Evolutionary conservation across 179 eudicot genomes (phyloP).

Genomic region (Corrigiola litoralis): DNA sequence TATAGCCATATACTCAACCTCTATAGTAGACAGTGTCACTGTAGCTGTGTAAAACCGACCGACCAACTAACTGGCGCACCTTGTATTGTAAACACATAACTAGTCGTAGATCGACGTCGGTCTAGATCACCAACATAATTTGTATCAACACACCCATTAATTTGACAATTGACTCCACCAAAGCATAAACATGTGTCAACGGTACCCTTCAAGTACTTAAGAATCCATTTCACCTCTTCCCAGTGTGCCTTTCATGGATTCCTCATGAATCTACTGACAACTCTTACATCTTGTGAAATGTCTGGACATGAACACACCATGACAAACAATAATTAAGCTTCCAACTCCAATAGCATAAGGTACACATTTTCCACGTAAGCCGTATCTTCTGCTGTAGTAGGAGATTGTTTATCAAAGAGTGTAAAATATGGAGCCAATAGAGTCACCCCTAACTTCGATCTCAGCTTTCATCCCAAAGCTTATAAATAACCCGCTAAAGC

Average conservation of each 20-base stretch:
- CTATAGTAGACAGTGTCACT: too few relatives aligned
- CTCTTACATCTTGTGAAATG: background rate
- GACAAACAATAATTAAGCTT: background rate
- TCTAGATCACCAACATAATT: background rate
- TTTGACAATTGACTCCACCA: background rate
- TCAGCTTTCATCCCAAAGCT: too few relatives aligned
- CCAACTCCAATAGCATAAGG: background rate
- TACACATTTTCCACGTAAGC: too few relatives aligned
- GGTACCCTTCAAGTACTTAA: background rate
- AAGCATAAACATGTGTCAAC: background rate
- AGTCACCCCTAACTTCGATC: too few relatives aligned
- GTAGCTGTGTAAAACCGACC: background rate
- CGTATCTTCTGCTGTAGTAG: too few relatives aligned
- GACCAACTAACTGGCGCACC: background rate
- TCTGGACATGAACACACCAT: background rate
- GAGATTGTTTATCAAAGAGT: too few relatives aligned
- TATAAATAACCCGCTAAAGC: too few relatives aligned
- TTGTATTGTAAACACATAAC: background rate
- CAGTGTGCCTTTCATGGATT: background rate
- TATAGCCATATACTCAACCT: too few relatives aligned
- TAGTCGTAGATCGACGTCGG: background rate
- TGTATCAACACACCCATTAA: background rate
- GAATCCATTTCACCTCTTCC: background rate
- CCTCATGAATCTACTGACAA: slow-evolving; percentile 4
- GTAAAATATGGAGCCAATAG: too few relatives aligned